Conservation (phyloP, 75 land plant genomes). For the Selaginella tamariscina region DNA sequence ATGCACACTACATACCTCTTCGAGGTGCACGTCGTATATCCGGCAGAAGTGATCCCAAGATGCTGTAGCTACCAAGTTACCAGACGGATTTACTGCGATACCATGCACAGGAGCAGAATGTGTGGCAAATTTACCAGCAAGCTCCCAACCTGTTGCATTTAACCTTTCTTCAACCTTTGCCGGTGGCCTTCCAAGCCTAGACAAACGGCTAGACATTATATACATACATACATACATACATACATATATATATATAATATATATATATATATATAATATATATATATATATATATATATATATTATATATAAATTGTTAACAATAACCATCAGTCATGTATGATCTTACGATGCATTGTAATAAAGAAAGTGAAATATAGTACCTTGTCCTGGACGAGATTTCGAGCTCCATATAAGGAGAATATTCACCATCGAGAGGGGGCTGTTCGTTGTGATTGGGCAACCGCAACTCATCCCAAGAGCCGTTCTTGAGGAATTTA, state of each 20-base stretch:
- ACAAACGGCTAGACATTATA: constrained; percentile 12
- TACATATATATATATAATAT: no score
- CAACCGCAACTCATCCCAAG: constrained; percentile 6
- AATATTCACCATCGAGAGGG: no score
- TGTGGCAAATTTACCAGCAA: constrained; percentile 25
- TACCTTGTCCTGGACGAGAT: no score
- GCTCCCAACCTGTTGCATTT: constrained; percentile 26
- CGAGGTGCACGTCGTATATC: constrained; percentile 28
- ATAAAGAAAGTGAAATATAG: no score
- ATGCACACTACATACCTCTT: no score
- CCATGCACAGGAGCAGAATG: constrained; percentile 39
- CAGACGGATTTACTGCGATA: constrained; percentile 33
- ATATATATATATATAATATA: no score
- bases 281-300: no score
- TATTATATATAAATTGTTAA: no score
- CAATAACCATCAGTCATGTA: no score
- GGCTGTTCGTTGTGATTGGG: not conserved
- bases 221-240: no score
- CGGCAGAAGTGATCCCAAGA: constrained; percentile 36
- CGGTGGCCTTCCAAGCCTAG: constrained; percentile 19
- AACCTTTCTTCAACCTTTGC: constrained; percentile 28
- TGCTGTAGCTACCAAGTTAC: constrained; percentile 33
- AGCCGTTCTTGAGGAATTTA: constrained; percentile 20
- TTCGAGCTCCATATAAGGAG: no score
- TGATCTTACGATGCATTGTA: no score